A percentile compares a stretch with the other conserved stretches of the same genome.
phyloP scores from a whole-genome alignment of 192 early-diverging fungal genomes.

The Coemansia sp. region DNA sequence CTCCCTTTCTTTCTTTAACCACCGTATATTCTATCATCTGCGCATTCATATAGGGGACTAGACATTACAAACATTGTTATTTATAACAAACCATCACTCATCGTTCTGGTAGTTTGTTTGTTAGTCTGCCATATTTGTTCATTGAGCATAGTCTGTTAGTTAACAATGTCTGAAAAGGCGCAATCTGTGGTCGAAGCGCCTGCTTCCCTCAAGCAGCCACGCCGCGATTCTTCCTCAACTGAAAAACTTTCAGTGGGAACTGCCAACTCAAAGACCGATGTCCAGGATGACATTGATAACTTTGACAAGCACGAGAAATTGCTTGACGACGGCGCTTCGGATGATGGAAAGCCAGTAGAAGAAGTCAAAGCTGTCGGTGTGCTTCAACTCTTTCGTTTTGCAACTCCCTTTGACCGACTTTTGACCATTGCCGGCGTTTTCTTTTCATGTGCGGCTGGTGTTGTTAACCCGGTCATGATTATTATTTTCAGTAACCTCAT shows the following conservation, averaged over 20 bases:
- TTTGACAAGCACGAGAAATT: conserved; percentile 18
- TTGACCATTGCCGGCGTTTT: conserved; percentile 46
- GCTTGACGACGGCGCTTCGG: background rate
- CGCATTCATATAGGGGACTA: too few species aligned
- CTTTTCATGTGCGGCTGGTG: conserved; percentile 22
- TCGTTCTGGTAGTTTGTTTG: too few species aligned
- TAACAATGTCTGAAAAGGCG: too few species aligned
- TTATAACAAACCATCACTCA: too few species aligned
- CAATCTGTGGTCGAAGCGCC: too few species aligned
- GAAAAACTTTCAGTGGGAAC: conserved; percentile 1
- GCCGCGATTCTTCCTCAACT: background rate
- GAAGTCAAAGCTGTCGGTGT: conserved; percentile 37
- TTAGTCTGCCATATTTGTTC: too few species aligned
- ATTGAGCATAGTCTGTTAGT: too few species aligned
- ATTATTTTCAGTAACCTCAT: conserved; percentile 35
- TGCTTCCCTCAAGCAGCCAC: conserved; percentile 1
- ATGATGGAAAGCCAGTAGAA: background rate
- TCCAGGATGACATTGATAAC: background rate
- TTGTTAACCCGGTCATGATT: conserved; percentile 34
- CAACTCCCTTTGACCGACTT: conserved; percentile 51
- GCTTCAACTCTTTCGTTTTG: conserved; percentile 63
- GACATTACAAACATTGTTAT: too few species aligned
- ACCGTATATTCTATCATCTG: too few species aligned
- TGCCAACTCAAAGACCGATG: background rate
- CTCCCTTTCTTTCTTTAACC: too few species aligned